Evolutionary conservation across 495 filamentous ascomycete species (phyloP), one percentile per base, ranked within the genome.

Genomic region (Neurospora terricola): DNA sequence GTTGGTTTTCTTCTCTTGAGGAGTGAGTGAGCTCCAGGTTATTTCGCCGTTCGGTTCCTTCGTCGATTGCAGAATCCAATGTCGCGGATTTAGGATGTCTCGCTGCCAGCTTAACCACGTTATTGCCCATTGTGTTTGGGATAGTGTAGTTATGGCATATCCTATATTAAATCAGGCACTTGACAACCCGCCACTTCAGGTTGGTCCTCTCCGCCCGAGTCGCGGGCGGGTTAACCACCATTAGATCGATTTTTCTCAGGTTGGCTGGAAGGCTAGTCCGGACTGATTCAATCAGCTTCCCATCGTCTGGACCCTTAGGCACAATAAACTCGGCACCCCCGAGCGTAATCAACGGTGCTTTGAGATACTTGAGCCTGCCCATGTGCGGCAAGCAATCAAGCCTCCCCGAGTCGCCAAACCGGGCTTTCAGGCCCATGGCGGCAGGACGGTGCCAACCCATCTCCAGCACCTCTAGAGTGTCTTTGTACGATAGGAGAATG

Each of bases 251-350:
- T 0, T 1, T 59, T 2, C 4, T 27, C 21, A 59, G 2, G 11
- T 1, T 27, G 0, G 21, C 0, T 6, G 21, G 21, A 5, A 27
- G 0, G 1, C 11, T 11, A 10, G 5, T 27, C 5, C 21, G 4
- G 0, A 27, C 48, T 0, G 10, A 5, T 1, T 14, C 11, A 0
- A 59, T 59, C 0, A 59, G 11, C 4, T 59, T 23, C 0, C 1
- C 21, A 14, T 59, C 11, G 0, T 54, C 0, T 1, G 8, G 0
- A 10, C 21, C 48, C 21, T 7, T 2, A 12, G 21, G 48, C 21
- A 27, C 48, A 7, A 27, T 59, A 0, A 59, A 27, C 0, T 59
- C 48, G 0, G 0, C 18, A 1, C 48, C 21, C 0, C 21, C 21
- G 0, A 59, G 48, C 3, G 10, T 0, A 1, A 59, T 12, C 0